These are phyloP conservation scores for Aspergillus pseudoterreus DNA, from an alignment of 2,329 filamentous ascomycete species.

Conservation along the genomic window DNA sequence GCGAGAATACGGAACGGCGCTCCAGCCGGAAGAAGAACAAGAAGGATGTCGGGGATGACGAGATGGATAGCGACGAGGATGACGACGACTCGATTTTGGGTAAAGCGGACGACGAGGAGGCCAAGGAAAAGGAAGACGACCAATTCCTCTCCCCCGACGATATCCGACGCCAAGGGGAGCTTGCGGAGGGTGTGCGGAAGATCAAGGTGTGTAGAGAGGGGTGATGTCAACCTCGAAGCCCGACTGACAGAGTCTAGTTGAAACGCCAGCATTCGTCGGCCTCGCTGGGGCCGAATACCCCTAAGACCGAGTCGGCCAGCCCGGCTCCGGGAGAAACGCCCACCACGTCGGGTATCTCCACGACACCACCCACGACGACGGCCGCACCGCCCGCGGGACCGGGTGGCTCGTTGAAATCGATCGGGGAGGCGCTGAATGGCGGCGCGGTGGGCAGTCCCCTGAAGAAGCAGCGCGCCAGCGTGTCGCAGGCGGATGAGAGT, in stretches of 20 bases:
- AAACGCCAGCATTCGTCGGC: constrained; percentile 65
- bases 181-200: constrained; percentile 62
- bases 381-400: constrained; percentile 11
- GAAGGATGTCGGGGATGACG: constrained; percentile 51
- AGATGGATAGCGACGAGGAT: constrained; percentile 74
- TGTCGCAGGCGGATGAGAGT: constrained; percentile 41
- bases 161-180: constrained; percentile 56
- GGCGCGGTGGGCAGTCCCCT: constrained; percentile 44
- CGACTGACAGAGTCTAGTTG: constrained; percentile 42
- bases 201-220: constrained; percentile 53
- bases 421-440: constrained; percentile 25
- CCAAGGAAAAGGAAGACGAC: constrained; percentile 48
- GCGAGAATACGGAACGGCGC: constrained; percentile 57
- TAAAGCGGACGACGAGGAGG: constrained; percentile 61
- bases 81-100: constrained; percentile 60
- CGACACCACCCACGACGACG: constrained; percentile 31
- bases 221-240: background rate
- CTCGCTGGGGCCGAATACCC: constrained; percentile 40
- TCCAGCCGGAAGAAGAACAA: constrained; percentile 56
- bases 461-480: constrained; percentile 46
- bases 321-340: constrained; percentile 37
- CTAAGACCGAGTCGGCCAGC: constrained; percentile 30
- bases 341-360: constrained; percentile 28
- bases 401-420: constrained; percentile 17
- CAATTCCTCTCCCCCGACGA: constrained; percentile 57